Conservation (phyloP, 192 early-diverging fungal species). For the Coemansia sp. region DNA sequence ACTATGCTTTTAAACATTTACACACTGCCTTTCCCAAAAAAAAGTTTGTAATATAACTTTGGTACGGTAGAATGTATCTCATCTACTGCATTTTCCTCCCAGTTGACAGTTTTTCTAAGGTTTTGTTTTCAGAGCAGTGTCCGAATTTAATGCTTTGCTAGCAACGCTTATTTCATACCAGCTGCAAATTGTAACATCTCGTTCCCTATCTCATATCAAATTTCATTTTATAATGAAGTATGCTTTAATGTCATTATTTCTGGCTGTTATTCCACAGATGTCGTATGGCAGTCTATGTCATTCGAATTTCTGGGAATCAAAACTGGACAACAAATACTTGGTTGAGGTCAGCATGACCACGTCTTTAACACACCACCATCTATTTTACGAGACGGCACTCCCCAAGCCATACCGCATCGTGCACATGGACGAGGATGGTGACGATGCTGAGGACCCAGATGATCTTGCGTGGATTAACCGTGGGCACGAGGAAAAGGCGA, state of each 20-base stretch:
- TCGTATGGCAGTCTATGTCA: conserved; percentile 32
- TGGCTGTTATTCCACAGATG: not conserved
- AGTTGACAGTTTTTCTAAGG: too few relatives aligned
- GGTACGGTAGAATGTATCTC: too few relatives aligned
- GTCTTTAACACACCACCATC: conserved; percentile 28
- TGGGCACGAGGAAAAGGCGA: conserved; percentile 43
- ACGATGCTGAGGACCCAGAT: conserved; percentile 44
- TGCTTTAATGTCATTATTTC: not conserved
- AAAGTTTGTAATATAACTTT: too few relatives aligned
- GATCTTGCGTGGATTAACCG: conserved; percentile 45
- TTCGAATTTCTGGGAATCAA: conserved; percentile 40
- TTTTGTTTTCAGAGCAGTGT: too few relatives aligned
- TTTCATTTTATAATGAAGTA: not conserved
- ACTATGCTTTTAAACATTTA: not conserved
- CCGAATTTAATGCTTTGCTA: too few relatives aligned
- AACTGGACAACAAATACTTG: conserved; percentile 36
- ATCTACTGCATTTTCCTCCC: too few relatives aligned
- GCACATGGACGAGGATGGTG: conserved; percentile 42
- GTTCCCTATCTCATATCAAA: not conserved
- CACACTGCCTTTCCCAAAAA: not conserved
- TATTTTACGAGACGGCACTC: conserved; percentile 45
- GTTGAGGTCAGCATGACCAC: conserved; percentile 34
- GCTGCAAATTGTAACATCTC: too few relatives aligned
- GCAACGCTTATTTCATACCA: too few relatives aligned
- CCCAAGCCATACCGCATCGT: conserved; percentile 52